These are phyloP conservation scores for Beta vulgaris DNA, from an alignment of 148 eudicot species.

Conservation along the genomic window DNA sequence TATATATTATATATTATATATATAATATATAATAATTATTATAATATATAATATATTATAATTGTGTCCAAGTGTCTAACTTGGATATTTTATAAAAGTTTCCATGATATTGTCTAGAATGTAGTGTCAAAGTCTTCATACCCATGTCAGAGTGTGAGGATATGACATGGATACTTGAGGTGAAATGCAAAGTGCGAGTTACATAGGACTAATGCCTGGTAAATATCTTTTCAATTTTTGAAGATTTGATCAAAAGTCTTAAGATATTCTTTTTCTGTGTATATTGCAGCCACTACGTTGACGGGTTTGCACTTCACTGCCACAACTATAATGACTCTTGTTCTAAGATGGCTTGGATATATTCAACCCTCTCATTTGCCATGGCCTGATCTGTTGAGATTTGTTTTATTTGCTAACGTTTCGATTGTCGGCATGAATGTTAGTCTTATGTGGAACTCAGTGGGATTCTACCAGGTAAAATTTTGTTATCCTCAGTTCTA, in stretches of 20 bases:
- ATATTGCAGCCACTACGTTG: conserved; percentile 83
- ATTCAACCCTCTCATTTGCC: conserved; percentile 93
- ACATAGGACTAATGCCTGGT: too few relatives aligned
- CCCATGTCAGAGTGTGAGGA: too few relatives aligned
- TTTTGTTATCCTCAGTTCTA: not conserved
- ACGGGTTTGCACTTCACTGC: conserved; percentile 86
- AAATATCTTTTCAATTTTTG: not conserved
- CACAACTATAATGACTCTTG: conserved; percentile 81
- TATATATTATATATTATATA: too few relatives aligned
- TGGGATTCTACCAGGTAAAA: conserved; percentile 93
- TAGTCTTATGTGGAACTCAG: conserved; percentile 95
- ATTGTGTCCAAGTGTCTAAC: too few relatives aligned
- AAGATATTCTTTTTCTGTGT: not conserved
- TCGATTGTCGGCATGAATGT: conserved; percentile 98
- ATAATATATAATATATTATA: too few relatives aligned
- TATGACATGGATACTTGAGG: too few relatives aligned
- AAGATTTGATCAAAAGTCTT: not conserved
- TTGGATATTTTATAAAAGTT: too few relatives aligned
- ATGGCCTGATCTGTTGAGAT: conserved; percentile 65
- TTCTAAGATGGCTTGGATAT: conserved; percentile 82
- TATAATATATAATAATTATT: too few relatives aligned
- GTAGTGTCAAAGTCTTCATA: too few relatives aligned
- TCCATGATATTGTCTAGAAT: too few relatives aligned
- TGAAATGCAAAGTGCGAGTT: too few relatives aligned
- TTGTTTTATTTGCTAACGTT: conserved; percentile 85